These are phyloP conservation scores for Penicillium argentinense DNA, from an alignment of 495 filamentous ascomycete species.

Conservation along the genomic window DNA sequence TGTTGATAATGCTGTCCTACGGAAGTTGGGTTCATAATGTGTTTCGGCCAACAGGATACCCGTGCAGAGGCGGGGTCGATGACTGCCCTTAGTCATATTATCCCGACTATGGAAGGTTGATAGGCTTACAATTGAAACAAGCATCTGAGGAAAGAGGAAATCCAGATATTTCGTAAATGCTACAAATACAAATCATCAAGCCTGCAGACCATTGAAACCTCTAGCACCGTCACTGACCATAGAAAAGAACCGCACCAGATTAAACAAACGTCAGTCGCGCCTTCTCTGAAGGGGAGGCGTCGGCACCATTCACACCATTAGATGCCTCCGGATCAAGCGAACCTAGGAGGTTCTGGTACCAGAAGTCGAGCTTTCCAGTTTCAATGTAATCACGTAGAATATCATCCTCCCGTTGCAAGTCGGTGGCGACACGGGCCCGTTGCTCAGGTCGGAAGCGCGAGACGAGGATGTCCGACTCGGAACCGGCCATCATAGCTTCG, in stretches of 20 bases:
- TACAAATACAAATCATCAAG: slow-evolving; percentile 5
- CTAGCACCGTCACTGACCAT: not conserved
- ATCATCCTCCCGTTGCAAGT: slow-evolving; percentile 53
- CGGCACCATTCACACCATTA: no score
- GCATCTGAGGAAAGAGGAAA: no score
- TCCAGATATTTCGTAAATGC: slow-evolving; percentile 5
- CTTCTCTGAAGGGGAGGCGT: slow-evolving; percentile 1
- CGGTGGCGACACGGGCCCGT: slow-evolving; percentile 51
- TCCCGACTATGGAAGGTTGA: no score
- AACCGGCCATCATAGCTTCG: slow-evolving; percentile 47
- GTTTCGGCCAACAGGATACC: no score
- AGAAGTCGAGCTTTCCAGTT: slow-evolving; percentile 58
- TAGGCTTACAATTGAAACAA: not conserved
- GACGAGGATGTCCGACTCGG: slow-evolving; percentile 52
- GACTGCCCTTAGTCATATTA: no score
- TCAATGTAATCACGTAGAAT: slow-evolving; percentile 54
- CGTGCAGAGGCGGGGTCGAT: no score
- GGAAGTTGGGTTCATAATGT: no score
- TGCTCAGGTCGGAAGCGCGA: slow-evolving; percentile 53
- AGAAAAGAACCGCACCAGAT: not conserved
- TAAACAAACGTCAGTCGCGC: slow-evolving; percentile 8
- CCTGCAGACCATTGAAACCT: not conserved
- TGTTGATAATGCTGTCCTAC: no score
- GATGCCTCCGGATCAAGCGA: slow-evolving; percentile 16
- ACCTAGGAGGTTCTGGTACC: slow-evolving; percentile 53